Conservation (phyloP, 176 grass and related monocot species). For the Hordeum vulgare region DNA sequence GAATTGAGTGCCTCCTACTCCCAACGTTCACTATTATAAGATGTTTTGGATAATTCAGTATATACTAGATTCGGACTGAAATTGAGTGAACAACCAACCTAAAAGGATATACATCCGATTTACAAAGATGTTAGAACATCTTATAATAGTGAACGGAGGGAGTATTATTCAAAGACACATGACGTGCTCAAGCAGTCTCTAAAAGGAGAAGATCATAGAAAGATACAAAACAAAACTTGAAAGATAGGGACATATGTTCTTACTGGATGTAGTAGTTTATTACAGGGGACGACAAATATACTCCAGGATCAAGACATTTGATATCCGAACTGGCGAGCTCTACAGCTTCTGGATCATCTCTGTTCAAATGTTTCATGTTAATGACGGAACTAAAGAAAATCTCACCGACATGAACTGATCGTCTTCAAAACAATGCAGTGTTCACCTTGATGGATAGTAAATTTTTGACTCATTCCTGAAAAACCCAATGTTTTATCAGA, state of each 20-base stretch:
- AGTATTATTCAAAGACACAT: not conserved
- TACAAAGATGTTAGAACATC: no score
- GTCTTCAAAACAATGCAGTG: constrained; percentile 4
- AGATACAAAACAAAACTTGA: not conserved
- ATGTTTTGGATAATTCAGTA: no score
- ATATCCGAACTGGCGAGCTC: constrained; percentile 62
- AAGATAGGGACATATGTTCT: constrained; percentile 22
- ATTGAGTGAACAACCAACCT: no score
- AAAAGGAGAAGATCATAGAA: not conserved
- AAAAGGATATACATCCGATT: no score
- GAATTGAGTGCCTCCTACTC: not conserved
- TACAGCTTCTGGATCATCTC: constrained; percentile 64
- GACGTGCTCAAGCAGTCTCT: not conserved
- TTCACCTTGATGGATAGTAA: constrained; percentile 84
- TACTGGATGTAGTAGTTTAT: constrained; percentile 91
- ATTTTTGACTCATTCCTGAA: constrained; percentile 63
- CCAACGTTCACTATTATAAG: no score
- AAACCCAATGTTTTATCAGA: constrained; percentile 18
- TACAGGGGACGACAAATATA: constrained; percentile 69
- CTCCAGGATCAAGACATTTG: constrained; percentile 53
- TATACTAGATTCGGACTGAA: no score
- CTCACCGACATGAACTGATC: not conserved
- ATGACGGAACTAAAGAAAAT: constrained; percentile 4
- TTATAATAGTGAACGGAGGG: no score
- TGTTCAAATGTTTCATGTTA: constrained; percentile 38